phyloP scores from a whole-genome alignment of 2,329 filamentous ascomycete genomes.

The Trichothecium sympodiale region DNA sequence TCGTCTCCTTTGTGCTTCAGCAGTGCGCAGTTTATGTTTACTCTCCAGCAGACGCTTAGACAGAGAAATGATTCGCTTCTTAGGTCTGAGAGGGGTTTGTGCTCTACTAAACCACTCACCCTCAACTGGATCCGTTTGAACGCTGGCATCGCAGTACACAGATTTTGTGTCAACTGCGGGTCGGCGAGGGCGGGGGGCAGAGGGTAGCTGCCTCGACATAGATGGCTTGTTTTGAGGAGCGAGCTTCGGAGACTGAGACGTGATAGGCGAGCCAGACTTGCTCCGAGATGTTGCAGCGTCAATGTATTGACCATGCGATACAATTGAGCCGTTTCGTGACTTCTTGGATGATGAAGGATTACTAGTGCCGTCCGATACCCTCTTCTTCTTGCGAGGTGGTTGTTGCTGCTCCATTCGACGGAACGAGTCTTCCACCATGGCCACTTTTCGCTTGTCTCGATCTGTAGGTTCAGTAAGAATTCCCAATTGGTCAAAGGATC shows the following conservation, averaged over 20 bases:
- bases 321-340: conserved; percentile 23
- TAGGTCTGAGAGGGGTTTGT: conserved; percentile 23
- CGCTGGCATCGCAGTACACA: conserved; percentile 37
- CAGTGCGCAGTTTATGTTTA: conserved; percentile 29
- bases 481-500: conserved; percentile 46
- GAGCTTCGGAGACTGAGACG: conserved; percentile 26
- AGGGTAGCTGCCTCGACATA: conserved; percentile 16
- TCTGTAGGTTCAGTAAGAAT: conserved; percentile 55
- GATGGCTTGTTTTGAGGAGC: conserved; percentile 15
- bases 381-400: conserved; percentile 50
- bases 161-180: conserved; percentile 25
- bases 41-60: conserved; percentile 41
- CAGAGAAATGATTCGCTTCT: conserved; percentile 39
- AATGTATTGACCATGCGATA: conserved; percentile 30
- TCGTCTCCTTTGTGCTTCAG: conserved; percentile 24
- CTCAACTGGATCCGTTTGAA: conserved; percentile 44
- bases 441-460: conserved; percentile 55
- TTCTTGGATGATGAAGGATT: conserved; percentile 26
- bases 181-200: conserved; percentile 20
- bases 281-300: conserved; percentile 43
- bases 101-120: conserved; percentile 40
- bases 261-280: conserved; percentile 40
- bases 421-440: conserved; percentile 54
- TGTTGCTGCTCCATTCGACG: conserved; percentile 49
- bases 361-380: conserved; percentile 41